Evolutionary conservation across 306 rosid species (phyloP).

Genomic region (Prunus persica): DNA sequence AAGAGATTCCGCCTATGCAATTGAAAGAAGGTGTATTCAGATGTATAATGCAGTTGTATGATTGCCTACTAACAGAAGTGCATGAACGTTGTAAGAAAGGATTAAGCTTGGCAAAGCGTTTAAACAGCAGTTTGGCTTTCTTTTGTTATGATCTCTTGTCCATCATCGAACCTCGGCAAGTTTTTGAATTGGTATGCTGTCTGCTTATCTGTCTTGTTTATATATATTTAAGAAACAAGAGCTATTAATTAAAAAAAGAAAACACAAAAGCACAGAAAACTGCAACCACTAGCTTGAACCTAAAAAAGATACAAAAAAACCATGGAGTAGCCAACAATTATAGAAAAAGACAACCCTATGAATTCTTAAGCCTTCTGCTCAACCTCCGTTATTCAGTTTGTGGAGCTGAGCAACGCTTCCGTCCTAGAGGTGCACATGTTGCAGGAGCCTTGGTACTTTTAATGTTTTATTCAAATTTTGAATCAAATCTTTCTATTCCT

Average conservation of each 20-base stretch:
- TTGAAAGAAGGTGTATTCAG: constrained; percentile 95
- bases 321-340: too few species aligned
- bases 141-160: constrained; percentile 95
- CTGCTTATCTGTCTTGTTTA: constrained; percentile 7
- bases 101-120: constrained; percentile 85
- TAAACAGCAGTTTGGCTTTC: constrained; percentile 98
- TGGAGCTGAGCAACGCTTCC: background rate
- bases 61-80: constrained; percentile 97
- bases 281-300: too few species aligned
- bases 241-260: too few species aligned
- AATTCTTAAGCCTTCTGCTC: constrained; percentile 16
- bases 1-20: constrained; percentile 99
- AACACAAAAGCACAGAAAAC: too few species aligned
- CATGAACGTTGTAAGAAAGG: constrained; percentile 99
- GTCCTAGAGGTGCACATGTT: background rate
- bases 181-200: constrained; percentile 84
- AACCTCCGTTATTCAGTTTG: background rate
- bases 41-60: constrained; percentile 97
- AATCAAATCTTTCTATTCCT: background rate
- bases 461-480: background rate
- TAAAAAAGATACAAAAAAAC: too few species aligned
- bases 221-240: too few species aligned
- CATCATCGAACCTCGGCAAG: constrained; percentile 96
- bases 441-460: background rate
- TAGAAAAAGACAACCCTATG: too few species aligned